Evolutionary conservation across 495 filamentous ascomycete species (phyloP), one percentile per base, ranked within the genome.

Genomic region (Penicillium pulvis): DNA sequence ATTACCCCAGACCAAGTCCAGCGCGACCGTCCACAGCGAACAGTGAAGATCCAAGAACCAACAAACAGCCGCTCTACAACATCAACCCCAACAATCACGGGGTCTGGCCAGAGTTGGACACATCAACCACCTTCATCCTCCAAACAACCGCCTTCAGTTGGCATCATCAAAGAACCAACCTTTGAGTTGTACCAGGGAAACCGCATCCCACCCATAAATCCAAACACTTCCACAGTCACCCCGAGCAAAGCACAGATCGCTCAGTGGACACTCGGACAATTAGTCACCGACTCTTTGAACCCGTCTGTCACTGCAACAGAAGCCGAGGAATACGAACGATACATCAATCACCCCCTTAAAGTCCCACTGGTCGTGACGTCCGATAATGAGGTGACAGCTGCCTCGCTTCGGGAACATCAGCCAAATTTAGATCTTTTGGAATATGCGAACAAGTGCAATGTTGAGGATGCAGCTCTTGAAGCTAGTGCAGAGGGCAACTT

Each of bases 291-390:
- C 65, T 89, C 87, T 11, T 80, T 97, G 23, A 89, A 92, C 64
- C 92, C 92, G 10, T 83, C 83, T 11, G 90, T 97, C 57, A 86
- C 82, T 16, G 62, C 76, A 6, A 80, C 80, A 30, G 95, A 98
- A 70, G 83, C 86, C 6, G 87, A 88, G 23, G 94, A 97, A 66
- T 98, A 98, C 72, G 77, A 87, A 31, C 84, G 88, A n/a, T 97
- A 98, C 73, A 87, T 98, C 71, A 85, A 85, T 51, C 94, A 98
- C 71, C 93, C 94, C 8, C 86, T 93, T 30, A 92, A 87, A 57
- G 83, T 98, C 4, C 92, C 94, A 0, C 83, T 98, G 3, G 94
- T 97, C 6, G 84, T 92, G 2, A 89, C 88, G 2, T 88, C 84
- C 23, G 90, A 93, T 53, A 70, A 78, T 44, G 79, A 83, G 43